phyloP scores from a whole-genome alignment of 179 eudicot species.

The Drosera spatulata region DNA sequence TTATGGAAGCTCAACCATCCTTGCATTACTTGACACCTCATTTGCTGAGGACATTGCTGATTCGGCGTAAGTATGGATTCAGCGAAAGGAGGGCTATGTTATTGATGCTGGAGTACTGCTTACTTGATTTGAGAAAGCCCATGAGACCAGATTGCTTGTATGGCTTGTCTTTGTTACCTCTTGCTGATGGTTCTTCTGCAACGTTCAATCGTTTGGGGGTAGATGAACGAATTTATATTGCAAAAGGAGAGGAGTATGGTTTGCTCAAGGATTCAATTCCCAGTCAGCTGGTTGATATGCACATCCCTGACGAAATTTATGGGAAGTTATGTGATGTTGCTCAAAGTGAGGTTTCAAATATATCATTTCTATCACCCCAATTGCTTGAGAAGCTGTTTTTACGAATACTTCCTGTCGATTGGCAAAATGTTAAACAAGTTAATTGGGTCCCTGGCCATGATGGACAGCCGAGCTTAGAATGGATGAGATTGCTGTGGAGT shows the following conservation, averaged over 20 bases:
- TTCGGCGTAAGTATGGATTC: conserved; percentile 72
- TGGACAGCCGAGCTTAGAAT: conserved; percentile 81
- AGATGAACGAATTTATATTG: conserved; percentile 66
- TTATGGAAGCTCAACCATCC: conserved; percentile 73
- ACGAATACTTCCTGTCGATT: conserved; percentile 75
- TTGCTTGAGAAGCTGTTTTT: conserved; percentile 76
- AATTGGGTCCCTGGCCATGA: conserved; percentile 69
- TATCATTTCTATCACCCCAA: conserved; percentile 65
- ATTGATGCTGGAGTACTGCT: conserved; percentile 83
- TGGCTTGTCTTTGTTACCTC: conserved; percentile 89
- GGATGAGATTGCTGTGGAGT: conserved; percentile 82
- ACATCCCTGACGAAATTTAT: conserved; percentile 54
- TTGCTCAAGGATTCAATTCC: conserved; percentile 83
- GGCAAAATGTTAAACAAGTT: conserved; percentile 85
- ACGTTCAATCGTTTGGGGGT: conserved; percentile 60
- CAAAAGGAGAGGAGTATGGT: conserved; percentile 64
- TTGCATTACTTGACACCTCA: conserved; percentile 90
- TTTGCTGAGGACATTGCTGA: conserved; percentile 69
- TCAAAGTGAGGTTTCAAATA: conserved; percentile 58
- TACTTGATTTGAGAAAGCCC: conserved; percentile 59
- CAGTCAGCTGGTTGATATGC: conserved; percentile 63
- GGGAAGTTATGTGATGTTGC: conserved; percentile 75
- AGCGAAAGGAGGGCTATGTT: conserved; percentile 56
- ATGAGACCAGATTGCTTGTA: conserved; percentile 46
- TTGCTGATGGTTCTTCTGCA: conserved; percentile 76